Conservation (phyloP, 768 basidiomycete genomes). For the Kwoniella shandongensis region DNA sequence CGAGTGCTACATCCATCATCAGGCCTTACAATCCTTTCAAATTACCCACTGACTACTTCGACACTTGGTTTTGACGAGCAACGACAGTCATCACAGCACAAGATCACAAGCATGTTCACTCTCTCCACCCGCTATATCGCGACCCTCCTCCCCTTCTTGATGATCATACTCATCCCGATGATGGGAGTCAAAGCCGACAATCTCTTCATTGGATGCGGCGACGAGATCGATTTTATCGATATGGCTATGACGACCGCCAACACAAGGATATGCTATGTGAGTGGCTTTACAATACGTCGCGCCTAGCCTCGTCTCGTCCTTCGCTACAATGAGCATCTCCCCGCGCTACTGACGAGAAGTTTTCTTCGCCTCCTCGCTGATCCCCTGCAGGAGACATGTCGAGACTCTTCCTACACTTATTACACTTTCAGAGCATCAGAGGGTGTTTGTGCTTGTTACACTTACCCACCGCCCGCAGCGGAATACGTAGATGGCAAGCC, state of each 20-base stretch:
- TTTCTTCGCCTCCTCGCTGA: not conserved
- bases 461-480: constrained; percentile 15
- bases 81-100: not conserved
- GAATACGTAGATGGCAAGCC: constrained; percentile 15
- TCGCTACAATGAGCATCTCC: too few relatives aligned
- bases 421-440: constrained; percentile 5
- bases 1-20: too few relatives aligned
- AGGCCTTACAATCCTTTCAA: not conserved
- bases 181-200: constrained; percentile 5
- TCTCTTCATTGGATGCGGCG: constrained; percentile 18
- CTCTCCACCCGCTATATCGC: not conserved
- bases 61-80: not conserved
- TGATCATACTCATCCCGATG: too few relatives aligned
- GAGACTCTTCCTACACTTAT: constrained; percentile 10
- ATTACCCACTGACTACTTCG: not conserved
- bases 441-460: constrained; percentile 12
- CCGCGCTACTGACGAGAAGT: too few relatives aligned
- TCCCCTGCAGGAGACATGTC: constrained; percentile 5
- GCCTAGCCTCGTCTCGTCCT: too few relatives aligned
- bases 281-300: too few relatives aligned
- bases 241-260: constrained; percentile 9
- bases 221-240: constrained; percentile 4
- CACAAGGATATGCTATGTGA: constrained; percentile 14
- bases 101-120: not conserved
- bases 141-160: constrained; percentile 1